Conservation (phyloP, 73 alveolate species). For the Tetrahymena elliotti region DNA sequence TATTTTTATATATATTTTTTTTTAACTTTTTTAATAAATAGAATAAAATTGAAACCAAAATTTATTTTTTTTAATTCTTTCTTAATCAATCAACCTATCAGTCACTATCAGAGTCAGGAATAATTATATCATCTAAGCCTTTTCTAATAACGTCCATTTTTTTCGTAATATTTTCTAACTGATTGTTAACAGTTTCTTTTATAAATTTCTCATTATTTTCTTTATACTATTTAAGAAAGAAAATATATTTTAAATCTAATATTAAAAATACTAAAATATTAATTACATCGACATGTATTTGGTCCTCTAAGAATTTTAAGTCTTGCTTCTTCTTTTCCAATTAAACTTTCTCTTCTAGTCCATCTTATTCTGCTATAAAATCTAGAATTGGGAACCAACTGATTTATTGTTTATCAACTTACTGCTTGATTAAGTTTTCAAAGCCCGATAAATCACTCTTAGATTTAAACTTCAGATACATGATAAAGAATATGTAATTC, state of each 20-base stretch:
- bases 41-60: not conserved
- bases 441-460: not conserved
- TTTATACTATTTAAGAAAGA: not conserved
- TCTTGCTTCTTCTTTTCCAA: not conserved
- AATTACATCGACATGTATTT: not conserved
- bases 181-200: not conserved
- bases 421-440: not conserved
- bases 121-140: not conserved
- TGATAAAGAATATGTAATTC: not conserved
- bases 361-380: not conserved
- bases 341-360: not conserved
- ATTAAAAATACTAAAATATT: not conserved
- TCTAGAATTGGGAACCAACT: not conserved
- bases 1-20: no score
- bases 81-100: no score
- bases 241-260: not conserved
- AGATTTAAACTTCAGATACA: not conserved
- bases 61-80: no score
- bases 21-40: no score
- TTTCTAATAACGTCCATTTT: not conserved
- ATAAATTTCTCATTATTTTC: not conserved
- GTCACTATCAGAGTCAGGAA: not conserved
- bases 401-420: not conserved
- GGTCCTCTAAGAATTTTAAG: not conserved
- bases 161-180: not conserved